Percentiles rank a stretch among this genome's conserved stretches.
Evolutionary conservation across 176 grass and related monocot genomes (phyloP).

Genomic region (Ampelocalamus luodianensis): DNA sequence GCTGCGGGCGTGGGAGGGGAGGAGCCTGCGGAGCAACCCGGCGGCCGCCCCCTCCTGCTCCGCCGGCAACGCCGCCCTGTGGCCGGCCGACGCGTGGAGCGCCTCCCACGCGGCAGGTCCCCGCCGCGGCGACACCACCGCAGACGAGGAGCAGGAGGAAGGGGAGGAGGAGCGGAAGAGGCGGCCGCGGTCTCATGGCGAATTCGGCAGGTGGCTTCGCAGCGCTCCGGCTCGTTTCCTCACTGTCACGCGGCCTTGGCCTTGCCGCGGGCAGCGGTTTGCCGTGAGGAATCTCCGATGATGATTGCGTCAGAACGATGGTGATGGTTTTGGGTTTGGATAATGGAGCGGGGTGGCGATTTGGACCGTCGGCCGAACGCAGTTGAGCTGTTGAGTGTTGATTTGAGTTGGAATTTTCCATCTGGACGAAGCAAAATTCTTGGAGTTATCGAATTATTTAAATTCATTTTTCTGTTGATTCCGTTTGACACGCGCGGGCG

Average conservation of each 20-base stretch:
- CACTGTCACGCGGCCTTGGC: background rate
- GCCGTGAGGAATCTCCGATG: background rate
- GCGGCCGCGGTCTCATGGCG: slow-evolving; percentile 37
- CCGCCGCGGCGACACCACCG: background rate
- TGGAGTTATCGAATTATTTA: too few species aligned
- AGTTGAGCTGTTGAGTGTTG: too few species aligned
- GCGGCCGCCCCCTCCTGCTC: slow-evolving; percentile 59
- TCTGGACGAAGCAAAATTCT: too few species aligned
- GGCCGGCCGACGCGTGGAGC: slow-evolving; percentile 38
- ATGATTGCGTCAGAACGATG: too few species aligned
- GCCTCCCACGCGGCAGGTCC: slow-evolving; percentile 18
- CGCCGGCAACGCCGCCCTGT: slow-evolving; percentile 57
- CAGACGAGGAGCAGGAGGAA: slow-evolving; percentile 36
- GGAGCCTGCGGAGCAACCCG: slow-evolving; percentile 63
- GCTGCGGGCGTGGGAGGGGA: slow-evolving; percentile 67
- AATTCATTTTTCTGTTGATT: too few species aligned
- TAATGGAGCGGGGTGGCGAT: background rate
- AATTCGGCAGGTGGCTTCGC: slow-evolving; percentile 10
- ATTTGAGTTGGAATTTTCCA: too few species aligned
- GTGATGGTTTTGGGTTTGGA: background rate
- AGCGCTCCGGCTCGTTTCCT: background rate
- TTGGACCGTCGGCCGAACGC: background rate
- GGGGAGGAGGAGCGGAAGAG: background rate
- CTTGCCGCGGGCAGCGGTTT: background rate
- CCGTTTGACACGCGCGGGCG: too few species aligned